Percentiles rank a stretch among this genome's conserved stretches.
phyloP scores from a whole-genome alignment of 176 grass and related monocot genomes.

The Panicum miliaceum region DNA sequence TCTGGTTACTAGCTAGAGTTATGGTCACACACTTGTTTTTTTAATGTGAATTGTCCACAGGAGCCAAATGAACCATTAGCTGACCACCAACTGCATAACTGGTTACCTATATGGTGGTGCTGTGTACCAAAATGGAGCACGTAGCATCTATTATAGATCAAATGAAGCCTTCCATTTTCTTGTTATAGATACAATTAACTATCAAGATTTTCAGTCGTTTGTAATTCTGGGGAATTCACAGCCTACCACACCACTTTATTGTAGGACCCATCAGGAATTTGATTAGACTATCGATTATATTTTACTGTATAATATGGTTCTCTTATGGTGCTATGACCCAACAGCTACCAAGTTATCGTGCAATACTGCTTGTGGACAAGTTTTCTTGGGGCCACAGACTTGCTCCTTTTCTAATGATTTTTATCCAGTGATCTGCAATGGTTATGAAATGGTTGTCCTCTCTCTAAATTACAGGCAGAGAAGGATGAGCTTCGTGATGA shows the following conservation, averaged over 20 bases:
- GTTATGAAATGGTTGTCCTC: neutral
- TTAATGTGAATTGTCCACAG: neutral
- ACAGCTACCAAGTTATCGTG: neutral
- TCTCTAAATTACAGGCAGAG: constrained; percentile 56
- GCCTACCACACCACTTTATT: neutral
- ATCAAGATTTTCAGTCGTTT: neutral
- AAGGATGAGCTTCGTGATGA: constrained; percentile 84
- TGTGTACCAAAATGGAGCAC: neutral
- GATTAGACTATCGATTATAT: neutral
- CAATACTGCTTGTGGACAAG: neutral
- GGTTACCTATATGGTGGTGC: neutral
- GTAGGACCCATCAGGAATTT: neutral
- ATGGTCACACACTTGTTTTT: neutral
- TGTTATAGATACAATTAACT: neutral
- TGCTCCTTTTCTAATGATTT: neutral
- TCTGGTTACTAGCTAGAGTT: neutral
- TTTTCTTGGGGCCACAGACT: neutral
- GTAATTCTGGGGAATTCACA: neutral
- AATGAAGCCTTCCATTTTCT: neutral
- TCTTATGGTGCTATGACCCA: neutral
- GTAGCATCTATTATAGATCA: neutral
- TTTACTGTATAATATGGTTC: neutral
- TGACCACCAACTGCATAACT: neutral
- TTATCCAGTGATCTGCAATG: neutral
- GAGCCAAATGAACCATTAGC: neutral